Percentiles rank a stretch among this genome's conserved stretches.
phyloP scores from a whole-genome alignment of 1,284 basidiomycete genomes.

The Ceratobasidium sp. region DNA sequence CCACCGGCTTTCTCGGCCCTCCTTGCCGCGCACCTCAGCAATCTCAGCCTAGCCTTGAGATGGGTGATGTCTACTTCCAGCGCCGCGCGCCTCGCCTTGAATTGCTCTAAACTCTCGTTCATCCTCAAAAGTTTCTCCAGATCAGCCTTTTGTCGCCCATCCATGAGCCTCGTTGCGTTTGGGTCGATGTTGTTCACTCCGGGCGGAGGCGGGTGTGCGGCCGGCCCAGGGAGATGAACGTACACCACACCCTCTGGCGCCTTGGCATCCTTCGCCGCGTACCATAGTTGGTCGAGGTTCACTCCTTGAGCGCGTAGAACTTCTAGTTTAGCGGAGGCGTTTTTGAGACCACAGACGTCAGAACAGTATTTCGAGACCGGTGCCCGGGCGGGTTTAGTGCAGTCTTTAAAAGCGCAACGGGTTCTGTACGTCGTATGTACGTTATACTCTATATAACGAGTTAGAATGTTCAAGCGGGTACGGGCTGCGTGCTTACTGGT shows the following conservation, averaged over 20 bases:
- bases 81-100: constrained; percentile 2
- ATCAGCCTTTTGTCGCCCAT: constrained; percentile 34
- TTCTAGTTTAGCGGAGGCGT: constrained; percentile 45
- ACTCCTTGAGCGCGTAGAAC: constrained; percentile 23
- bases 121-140: constrained; percentile 22
- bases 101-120: constrained; percentile 26
- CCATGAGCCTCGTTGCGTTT: constrained; percentile 17
- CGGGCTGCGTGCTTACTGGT: constrained; percentile 67
- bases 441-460: constrained; percentile 68
- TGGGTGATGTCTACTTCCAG: constrained; percentile 28
- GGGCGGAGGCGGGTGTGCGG: constrained; percentile 22
- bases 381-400: constrained; percentile 81
- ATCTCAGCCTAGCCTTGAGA: constrained; percentile 46
- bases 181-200: constrained; percentile 34
- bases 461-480: not conserved
- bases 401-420: constrained; percentile 68
- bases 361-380: constrained; percentile 88
- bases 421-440: constrained; percentile 83
- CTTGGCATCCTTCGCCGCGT: constrained; percentile 39
- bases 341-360: constrained; percentile 75
- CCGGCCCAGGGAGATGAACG: constrained; percentile 29
- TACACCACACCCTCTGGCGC: constrained; percentile 38
- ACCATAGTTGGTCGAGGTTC: constrained; percentile 46
- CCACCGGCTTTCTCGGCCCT: constrained; percentile 67
- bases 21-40: constrained; percentile 69